These are phyloP conservation scores for Ganoderma sinense DNA, from an alignment of 1,284 basidiomycete species.

Conservation along the genomic window DNA sequence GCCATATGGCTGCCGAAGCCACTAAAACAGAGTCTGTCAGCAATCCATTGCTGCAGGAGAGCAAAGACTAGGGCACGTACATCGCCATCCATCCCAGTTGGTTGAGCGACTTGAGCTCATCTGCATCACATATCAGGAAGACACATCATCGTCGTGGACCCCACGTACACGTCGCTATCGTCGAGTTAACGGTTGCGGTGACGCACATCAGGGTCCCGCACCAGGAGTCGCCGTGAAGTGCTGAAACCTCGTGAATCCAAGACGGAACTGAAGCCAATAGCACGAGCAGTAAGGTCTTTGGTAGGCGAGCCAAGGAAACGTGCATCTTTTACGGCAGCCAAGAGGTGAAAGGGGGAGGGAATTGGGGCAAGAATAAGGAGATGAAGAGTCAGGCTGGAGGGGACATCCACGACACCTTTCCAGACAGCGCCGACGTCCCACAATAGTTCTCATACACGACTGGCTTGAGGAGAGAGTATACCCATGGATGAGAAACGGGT, in stretches of 20 bases:
- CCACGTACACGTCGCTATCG: conserved; percentile 53
- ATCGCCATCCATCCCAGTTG: conserved; percentile 64
- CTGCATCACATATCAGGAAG: conserved; percentile 37
- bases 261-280: conserved; percentile 14
- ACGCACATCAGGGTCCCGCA: conserved; percentile 55
- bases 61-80: conserved; percentile 40
- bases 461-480: neutral
- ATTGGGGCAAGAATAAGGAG: conserved; percentile 9
- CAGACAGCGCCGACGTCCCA: conserved; percentile 7
- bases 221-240: conserved; percentile 48
- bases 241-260: conserved; percentile 28
- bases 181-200: conserved; percentile 50
- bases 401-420: conserved; percentile 7
- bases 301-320: conserved; percentile 20
- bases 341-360: conserved; percentile 15
- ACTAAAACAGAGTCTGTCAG: conserved; percentile 37
- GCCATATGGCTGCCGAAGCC: conserved; percentile 64
- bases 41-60: neutral
- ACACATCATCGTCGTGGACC: neutral
- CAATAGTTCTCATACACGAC: conserved; percentile 21
- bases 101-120: conserved; percentile 51
- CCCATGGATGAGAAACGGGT: conserved; percentile 21
- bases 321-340: conserved; percentile 22
- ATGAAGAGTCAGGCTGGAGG: conserved; percentile 6
- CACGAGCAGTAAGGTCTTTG: conserved; percentile 19